Conservation (phyloP, 2,329 filamentous ascomycete species). For the Penicillium sp. region DNA sequence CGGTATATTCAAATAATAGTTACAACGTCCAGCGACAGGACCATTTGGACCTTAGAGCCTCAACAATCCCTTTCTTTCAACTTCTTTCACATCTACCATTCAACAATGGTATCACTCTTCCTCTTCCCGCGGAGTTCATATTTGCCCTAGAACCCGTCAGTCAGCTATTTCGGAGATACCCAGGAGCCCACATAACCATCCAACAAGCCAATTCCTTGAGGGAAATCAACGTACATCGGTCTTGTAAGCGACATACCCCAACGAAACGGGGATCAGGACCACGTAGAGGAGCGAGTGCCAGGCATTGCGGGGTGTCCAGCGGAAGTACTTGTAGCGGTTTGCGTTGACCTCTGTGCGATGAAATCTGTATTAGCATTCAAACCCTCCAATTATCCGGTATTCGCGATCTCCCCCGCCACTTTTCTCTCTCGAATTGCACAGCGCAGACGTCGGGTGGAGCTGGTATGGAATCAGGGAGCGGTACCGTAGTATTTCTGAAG, state of each 20-base stretch:
- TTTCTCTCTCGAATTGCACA: background rate
- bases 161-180: background rate
- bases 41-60: background rate
- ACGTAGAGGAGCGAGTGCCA: slow-evolving; percentile 79
- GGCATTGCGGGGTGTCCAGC: slow-evolving; percentile 85
- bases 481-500: slow-evolving; percentile 58
- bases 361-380: slow-evolving; percentile 15
- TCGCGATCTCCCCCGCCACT: background rate
- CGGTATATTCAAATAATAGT: slow-evolving; percentile 39
- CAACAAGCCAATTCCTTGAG: background rate
- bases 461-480: slow-evolving; percentile 24
- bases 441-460: background rate
- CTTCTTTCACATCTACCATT: slow-evolving; percentile 61
- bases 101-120: slow-evolving; percentile 79
- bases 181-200: background rate
- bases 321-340: slow-evolving; percentile 92
- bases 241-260: slow-evolving; percentile 75
- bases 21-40: slow-evolving; percentile 25
- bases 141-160: slow-evolving; percentile 69
- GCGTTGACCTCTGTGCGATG: slow-evolving; percentile 71
- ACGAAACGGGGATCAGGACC: slow-evolving; percentile 69
- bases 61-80: slow-evolving; percentile 18
- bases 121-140: slow-evolving; percentile 85
- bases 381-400: background rate
- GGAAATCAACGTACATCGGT: slow-evolving; percentile 77